Percentiles rank a stretch among this genome's conserved stretches.
Conservation (phyloP, 176 grass and related monocot species). For the Hsuehochloa calcarea region DNA sequence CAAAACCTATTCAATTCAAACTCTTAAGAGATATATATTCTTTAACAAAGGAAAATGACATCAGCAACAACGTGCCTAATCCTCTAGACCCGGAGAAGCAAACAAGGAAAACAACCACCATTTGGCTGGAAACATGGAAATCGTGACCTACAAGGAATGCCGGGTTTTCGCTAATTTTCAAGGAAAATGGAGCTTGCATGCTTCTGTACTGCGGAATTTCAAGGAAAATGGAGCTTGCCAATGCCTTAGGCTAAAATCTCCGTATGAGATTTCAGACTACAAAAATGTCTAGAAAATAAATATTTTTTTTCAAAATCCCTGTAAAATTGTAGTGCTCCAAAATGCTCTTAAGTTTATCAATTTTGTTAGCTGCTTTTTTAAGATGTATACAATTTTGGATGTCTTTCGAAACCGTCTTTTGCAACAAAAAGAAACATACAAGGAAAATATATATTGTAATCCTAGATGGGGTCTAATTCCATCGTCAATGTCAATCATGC, state of each 20-base stretch:
- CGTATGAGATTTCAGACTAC: background rate
- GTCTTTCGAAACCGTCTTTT: background rate
- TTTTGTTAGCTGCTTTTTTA: background rate
- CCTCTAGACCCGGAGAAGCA: background rate
- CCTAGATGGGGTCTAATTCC: background rate
- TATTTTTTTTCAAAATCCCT: background rate
- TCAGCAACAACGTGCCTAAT: background rate
- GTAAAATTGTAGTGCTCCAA: no score
- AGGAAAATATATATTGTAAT: background rate
- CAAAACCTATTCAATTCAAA: no score
- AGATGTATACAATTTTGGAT: background rate
- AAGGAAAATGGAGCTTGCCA: no score
- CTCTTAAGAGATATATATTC: no score
- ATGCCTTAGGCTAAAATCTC: no score
- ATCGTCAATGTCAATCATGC: background rate
- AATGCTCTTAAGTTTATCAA: background rate
- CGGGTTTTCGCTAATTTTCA: no score
- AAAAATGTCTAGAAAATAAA: background rate
- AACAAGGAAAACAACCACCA: background rate
- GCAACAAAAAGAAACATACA: background rate
- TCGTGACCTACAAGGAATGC: background rate
- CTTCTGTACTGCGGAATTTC: no score
- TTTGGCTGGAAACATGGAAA: background rate
- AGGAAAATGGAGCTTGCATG: no score
- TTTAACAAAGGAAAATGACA: background rate